Percentiles rank a stretch among this genome's conserved stretches.
Conservation (phyloP, 2,329 filamentous ascomycete species). For the Scopulariopsis brevicaulis region DNA sequence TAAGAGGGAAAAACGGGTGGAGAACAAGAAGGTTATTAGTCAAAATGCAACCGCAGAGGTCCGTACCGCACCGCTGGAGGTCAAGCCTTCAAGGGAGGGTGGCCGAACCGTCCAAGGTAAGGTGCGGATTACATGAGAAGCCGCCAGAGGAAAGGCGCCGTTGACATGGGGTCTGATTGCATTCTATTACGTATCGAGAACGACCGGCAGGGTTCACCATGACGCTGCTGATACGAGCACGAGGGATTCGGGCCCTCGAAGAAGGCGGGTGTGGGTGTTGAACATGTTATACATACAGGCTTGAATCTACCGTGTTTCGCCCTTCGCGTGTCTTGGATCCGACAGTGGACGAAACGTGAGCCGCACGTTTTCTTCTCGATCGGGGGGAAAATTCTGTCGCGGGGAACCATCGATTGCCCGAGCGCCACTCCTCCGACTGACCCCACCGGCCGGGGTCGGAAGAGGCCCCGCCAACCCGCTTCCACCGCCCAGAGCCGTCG, state of each 20-base stretch:
- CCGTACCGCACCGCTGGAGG: neutral
- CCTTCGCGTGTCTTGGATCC: too few relatives aligned
- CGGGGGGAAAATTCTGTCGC: neutral
- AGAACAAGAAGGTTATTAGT: neutral
- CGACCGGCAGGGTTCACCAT: neutral
- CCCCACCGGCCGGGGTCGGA: neutral
- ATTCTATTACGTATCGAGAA: constrained; percentile 5
- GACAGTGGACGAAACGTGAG: too few relatives aligned
- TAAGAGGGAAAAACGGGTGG: neutral
- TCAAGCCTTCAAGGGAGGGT: neutral
- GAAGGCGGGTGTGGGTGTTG: neutral
- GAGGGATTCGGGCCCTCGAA: neutral
- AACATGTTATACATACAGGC: too few relatives aligned
- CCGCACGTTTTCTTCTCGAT: neutral
- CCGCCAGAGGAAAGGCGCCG: too few relatives aligned
- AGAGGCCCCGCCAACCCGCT: neutral
- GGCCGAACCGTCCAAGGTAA: neutral
- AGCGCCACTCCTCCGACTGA: neutral
- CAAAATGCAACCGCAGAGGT: neutral
- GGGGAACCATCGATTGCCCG: neutral
- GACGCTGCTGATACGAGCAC: neutral
- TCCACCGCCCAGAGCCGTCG: neutral
- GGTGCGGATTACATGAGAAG: neutral
- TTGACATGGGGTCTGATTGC: neutral
- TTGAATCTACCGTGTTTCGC: too few relatives aligned